Base-by-base conservation (phyloP, 352 stramenopile species). In the Phytopythium boreale region DNA sequence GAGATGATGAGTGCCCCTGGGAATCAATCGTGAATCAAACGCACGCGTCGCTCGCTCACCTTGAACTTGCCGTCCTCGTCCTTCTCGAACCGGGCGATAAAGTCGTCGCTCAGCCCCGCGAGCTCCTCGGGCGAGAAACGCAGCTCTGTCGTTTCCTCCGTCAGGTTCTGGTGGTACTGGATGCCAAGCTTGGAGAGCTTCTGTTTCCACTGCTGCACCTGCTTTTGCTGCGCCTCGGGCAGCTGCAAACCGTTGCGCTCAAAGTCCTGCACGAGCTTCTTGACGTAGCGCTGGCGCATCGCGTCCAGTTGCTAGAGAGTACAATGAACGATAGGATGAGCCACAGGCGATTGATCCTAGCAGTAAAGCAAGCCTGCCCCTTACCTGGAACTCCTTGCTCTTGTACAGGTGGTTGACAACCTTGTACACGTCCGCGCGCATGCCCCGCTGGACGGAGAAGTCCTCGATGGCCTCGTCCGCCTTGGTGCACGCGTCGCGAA, bases 221-320 rank as follows among this genome's bases (percentile, higher is more conserved):
- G 70, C 66, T 84, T 70, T 50, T 84, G 78, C 68, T 94, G 85
- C 14, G 77, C 72, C 19, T 77, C 71, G 15, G 77, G 72, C 46
- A 97, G 74, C 53, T 92, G 86, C 60, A 97, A 64, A 47, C 89
- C 89, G 43, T 92, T 94, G 68, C 87, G 84, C 75, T 97, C 86
- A 68, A 94, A 95, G 64, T 95, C 83, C 61, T 92, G 75, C 22
- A 90, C 73, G 26, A 90, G 49, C 24, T 81, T 76, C 59, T 87
- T 81, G 53, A 96, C 80, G 71, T 94, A 96, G 60, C 90, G 89
- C 63, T 86, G 71, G 62, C 89, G 75, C 46, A 87, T 72, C 10
- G 73, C 64, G 43, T 69, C 64, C 44, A 97, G 62, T 66, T 76
- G 75, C 73, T 91, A 27, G 27, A 24, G 12, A 20, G 8, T 2